Base-by-base conservation (phyloP, 208 protist species). In the Leishmania gerbilli region DNA sequence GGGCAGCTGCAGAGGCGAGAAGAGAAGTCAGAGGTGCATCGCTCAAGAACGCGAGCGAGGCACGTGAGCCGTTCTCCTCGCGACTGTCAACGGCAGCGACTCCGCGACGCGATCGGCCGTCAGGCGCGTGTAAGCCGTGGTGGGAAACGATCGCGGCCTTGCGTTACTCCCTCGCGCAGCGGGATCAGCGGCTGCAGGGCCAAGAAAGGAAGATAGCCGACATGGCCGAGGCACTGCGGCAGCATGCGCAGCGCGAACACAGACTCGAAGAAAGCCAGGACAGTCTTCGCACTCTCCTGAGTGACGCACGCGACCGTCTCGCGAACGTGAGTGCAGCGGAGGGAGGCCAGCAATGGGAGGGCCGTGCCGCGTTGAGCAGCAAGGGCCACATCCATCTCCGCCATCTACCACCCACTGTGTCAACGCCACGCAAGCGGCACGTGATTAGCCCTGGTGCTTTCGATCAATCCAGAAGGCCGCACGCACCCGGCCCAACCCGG, bases 111-210 rank as follows among this genome's bases (percentile, higher is more conserved):
- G 55, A 58, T 58, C 21, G 19, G 19, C 55, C 21, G 55, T 24
- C 55, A 58, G 69, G 69, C 7, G 42, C 69, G 34, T 21, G 47
- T 24, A 49, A 62, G n/a, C 47, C 75, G 53, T 60, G 77, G 56
- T 21, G 71, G 55, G 11, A 68, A 24, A 37, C 69, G 3, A 64
- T 76, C 8, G 27, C 67, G 37, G 42, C 58, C 24, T 76, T 84
- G 65, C 75, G 80, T 11, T 74, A 68, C 42, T 45, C 75, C 31
- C 15, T 84, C 24, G 67, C 77, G 55, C 55, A 79, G 8, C 80
- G 80, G 37, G 80, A 84, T 49, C n/a, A 60, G 21, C 74, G 74
- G 19, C 68, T 84, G 76, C 76, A 40, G 42, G 53, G 15, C 27
- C 68, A 62, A 4, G 81, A 76, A n/a, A 24, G 0, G 11, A 76